phyloP scores from a whole-genome alignment of 139 green algal species.

The Tetradesmus lagerheimii region DNA sequence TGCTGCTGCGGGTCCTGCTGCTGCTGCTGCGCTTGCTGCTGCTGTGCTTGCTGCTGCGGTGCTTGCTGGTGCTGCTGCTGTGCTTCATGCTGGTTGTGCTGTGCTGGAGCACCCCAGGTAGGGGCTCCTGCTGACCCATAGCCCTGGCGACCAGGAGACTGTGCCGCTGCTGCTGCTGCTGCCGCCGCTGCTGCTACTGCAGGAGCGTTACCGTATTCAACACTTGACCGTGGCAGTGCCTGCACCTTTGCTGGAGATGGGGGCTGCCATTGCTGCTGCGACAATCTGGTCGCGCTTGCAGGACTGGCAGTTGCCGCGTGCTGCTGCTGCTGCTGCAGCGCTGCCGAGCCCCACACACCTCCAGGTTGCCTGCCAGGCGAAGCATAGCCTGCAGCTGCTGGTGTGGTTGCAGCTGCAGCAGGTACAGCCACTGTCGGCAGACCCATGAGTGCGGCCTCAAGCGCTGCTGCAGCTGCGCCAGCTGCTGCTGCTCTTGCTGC shows the following conservation, averaged over 20 bases:
- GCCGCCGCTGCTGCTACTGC: not conserved
- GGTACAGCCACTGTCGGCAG: not conserved
- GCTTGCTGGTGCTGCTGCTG: not conserved
- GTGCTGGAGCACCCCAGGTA: not conserved
- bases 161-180: conserved; percentile 16
- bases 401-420: not conserved
- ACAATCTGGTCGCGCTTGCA: not conserved
- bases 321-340: conserved; percentile 6
- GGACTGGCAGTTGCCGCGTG: not conserved
- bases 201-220: not conserved
- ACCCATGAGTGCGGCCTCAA: conserved; percentile 35
- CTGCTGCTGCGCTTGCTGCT: not conserved
- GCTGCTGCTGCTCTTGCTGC: conserved; percentile 43
- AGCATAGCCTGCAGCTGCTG: not conserved
- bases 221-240: not conserved
- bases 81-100: not conserved
- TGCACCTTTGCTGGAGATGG: not conserved
- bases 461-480: conserved; percentile 27
- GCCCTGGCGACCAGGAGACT: not conserved
- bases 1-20: not conserved
- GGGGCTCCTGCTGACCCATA: not conserved
- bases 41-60: not conserved
- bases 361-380: not conserved
- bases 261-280: not conserved
- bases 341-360: not conserved